These are phyloP conservation scores for Eutrema heterophyllum DNA, from an alignment of 345 rosid species.

Conservation along the genomic window DNA sequence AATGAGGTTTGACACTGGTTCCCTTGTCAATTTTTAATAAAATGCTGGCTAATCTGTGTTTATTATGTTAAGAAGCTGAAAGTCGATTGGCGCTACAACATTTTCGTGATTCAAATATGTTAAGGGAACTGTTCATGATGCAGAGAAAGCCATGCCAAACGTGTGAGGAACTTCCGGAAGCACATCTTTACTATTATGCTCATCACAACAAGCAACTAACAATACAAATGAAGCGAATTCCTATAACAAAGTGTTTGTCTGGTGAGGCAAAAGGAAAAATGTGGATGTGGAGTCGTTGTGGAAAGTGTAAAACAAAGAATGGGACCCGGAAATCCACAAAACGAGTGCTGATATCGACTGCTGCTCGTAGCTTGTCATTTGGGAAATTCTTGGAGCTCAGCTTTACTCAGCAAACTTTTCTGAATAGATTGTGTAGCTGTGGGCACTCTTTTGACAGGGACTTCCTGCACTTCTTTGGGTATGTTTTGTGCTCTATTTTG, in stretches of 20 bases:
- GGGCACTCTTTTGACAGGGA: constrained; percentile 81
- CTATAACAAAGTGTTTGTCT: constrained; percentile 38
- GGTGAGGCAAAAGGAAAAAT: constrained; percentile 76
- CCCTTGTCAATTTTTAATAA: background rate
- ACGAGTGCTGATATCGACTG: constrained; percentile 70
- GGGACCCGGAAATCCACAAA: constrained; percentile 57
- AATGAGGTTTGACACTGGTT: constrained; percentile 53
- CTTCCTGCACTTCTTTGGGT: constrained; percentile 95
- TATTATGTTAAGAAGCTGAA: background rate
- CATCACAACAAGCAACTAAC: constrained; percentile 78
- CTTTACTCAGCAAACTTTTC: constrained; percentile 51
- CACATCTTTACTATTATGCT: constrained; percentile 76
- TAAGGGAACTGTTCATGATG: constrained; percentile 30
- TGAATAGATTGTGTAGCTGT: constrained; percentile 50
- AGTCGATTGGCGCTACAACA: background rate
- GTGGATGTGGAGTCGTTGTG: constrained; percentile 98
- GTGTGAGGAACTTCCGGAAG: constrained; percentile 69
- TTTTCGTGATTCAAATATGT: constrained; percentile 1
- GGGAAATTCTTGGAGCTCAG: constrained; percentile 97
- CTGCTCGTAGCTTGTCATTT: constrained; percentile 76
- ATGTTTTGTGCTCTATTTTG: constrained; percentile 27
- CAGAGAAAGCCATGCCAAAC: constrained; percentile 64
- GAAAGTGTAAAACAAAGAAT: constrained; percentile 58
- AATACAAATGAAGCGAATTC: constrained; percentile 57
- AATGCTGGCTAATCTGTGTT: background rate